A percentile compares a stretch with the other conserved stretches of the same genome.
Conservation (phyloP, 768 basidiomycete genomes). For the Macrocybe gigantea region DNA sequence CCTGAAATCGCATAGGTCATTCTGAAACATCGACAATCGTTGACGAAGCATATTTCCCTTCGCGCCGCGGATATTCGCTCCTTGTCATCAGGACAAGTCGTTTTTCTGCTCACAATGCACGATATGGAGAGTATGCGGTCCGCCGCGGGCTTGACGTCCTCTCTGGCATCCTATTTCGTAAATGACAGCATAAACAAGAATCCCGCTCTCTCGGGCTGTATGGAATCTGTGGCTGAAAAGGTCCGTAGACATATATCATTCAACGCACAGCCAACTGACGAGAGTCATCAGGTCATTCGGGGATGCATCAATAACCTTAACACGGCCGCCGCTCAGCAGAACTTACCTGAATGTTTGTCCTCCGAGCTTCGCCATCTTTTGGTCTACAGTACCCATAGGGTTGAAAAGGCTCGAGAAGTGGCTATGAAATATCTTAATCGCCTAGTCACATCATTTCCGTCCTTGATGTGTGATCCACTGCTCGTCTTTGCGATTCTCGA, state of each 20-base stretch:
- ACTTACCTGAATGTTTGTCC: constrained; percentile 62
- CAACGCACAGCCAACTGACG: constrained; percentile 4
- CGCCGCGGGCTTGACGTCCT: constrained; percentile 71
- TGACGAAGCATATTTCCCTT: constrained; percentile 62
- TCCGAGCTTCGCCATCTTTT: constrained; percentile 73
- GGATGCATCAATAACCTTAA: constrained; percentile 71
- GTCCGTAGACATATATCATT: constrained; percentile 27
- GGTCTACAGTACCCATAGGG: constrained; percentile 74
- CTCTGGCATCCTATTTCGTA: constrained; percentile 80
- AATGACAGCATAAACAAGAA: constrained; percentile 82
- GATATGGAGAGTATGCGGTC: constrained; percentile 88
- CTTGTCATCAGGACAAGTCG: constrained; percentile 75
- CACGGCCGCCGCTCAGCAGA: constrained; percentile 71
- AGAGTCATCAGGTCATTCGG: constrained; percentile 59
- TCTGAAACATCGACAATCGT: constrained; percentile 54
- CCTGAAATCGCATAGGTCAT: constrained; percentile 48
- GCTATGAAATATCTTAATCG: constrained; percentile 81
- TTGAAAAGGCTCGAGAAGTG: constrained; percentile 74
- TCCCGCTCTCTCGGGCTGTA: constrained; percentile 58
- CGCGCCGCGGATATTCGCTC: constrained; percentile 65
- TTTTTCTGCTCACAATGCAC: constrained; percentile 81
- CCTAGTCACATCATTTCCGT: constrained; percentile 87
- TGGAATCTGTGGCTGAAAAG: constrained; percentile 86
- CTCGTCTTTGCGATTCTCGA: constrained; percentile 89
- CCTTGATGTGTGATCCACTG: constrained; percentile 85